A percentile compares a stretch with the other conserved stretches of the same genome.
Evolutionary conservation across 2,329 filamentous ascomycete species (phyloP).

Genomic region (Nothophoma quercina): DNA sequence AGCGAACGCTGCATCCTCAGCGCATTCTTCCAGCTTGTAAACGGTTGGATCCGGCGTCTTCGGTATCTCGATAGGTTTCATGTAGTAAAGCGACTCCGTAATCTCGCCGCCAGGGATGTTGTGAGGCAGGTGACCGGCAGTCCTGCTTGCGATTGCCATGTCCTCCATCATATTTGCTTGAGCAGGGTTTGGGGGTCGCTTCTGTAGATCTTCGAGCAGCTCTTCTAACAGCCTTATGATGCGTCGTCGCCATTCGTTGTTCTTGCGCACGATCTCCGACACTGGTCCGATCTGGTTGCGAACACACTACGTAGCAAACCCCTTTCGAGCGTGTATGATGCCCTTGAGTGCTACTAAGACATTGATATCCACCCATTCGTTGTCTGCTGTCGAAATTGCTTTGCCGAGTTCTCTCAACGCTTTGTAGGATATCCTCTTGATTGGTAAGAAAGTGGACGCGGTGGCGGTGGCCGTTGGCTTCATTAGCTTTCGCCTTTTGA

Average conservation of each 20-base stretch:
- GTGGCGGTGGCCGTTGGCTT: not conserved
- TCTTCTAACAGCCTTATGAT: slow-evolving; percentile 17
- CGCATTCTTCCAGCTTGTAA: slow-evolving; percentile 17
- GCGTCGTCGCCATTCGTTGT: slow-evolving; percentile 19
- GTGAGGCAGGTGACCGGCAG: slow-evolving; percentile 2
- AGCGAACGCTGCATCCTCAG: slow-evolving; percentile 22
- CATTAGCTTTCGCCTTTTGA: not conserved
- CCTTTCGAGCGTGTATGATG: slow-evolving; percentile 21
- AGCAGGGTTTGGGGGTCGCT: slow-evolving; percentile 1
- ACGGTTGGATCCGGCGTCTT: not conserved
- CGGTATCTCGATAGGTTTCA: not conserved
- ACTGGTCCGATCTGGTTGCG: slow-evolving; percentile 5
- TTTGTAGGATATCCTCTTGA: slow-evolving; percentile 8
- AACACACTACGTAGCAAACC: slow-evolving; percentile 20
- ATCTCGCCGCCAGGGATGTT: not conserved
- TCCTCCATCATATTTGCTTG: not conserved
- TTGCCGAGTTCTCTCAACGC: slow-evolving; percentile 3
- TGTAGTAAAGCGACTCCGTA: slow-evolving; percentile 5
- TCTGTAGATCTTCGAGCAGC: slow-evolving; percentile 4
- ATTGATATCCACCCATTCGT: slow-evolving; percentile 4
- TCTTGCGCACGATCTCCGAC: not conserved
- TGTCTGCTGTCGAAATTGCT: slow-evolving; percentile 1
- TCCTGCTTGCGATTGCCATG: not conserved
- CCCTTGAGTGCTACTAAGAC: slow-evolving; percentile 19
- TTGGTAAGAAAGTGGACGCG: not conserved